phyloP scores from a whole-genome alignment of 1,284 basidiomycete genomes.

The Marasmius oreades region DNA sequence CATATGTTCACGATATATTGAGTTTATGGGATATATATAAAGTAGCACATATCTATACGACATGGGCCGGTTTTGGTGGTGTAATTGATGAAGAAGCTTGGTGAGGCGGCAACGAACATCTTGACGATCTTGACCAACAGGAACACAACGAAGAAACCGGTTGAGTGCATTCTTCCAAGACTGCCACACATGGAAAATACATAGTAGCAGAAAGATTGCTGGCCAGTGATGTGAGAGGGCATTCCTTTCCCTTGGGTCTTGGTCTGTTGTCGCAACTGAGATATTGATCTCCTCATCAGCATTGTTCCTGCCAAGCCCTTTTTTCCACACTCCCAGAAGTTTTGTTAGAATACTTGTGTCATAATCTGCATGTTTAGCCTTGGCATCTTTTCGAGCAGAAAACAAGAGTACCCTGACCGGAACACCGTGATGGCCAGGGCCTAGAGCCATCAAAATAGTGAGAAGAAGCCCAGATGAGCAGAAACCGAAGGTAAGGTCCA shows the following conservation, averaged over 20 bases:
- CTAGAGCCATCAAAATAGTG: too few relatives aligned
- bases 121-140: too few relatives aligned
- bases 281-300: neutral
- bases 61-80: too few relatives aligned
- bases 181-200: conserved; percentile 15
- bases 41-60: too few relatives aligned
- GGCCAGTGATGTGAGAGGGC: conserved; percentile 23
- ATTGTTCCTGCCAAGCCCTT: neutral
- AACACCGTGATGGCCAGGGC: too few relatives aligned
- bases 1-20: neutral
- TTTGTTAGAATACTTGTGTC: conserved; percentile 7
- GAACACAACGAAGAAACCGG: too few relatives aligned
- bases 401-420: too few relatives aligned
- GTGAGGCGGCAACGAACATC: too few relatives aligned
- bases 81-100: too few relatives aligned
- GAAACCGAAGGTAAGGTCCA: conserved; percentile 25
- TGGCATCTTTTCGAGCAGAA: too few relatives aligned
- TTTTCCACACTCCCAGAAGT: conserved; percentile 7
- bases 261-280: conserved; percentile 7
- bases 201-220: conserved; percentile 17
- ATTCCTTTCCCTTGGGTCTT: conserved; percentile 18
- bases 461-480: conserved; percentile 10
- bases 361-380: conserved; percentile 11
- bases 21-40: conserved; percentile 9
- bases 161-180: conserved; percentile 12